phyloP scores from a whole-genome alignment of 1,284 basidiomycete species.

The Trichosporon sp. region DNA sequence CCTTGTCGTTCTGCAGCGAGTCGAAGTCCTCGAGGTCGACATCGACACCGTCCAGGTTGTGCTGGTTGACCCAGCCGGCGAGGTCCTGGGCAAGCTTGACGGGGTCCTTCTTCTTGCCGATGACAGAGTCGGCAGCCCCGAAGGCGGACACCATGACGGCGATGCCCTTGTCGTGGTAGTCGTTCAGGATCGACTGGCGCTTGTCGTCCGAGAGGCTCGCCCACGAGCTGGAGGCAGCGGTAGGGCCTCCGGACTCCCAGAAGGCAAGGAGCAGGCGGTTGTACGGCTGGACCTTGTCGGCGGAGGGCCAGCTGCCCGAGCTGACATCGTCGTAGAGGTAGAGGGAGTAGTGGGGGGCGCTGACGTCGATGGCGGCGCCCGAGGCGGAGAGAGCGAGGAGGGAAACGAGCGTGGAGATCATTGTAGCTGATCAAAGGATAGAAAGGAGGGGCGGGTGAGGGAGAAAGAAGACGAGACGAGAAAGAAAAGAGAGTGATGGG shows the following conservation, averaged over 20 bases:
- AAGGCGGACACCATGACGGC: slow-evolving; percentile 52
- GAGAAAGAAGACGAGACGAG: neutral
- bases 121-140: slow-evolving; percentile 43
- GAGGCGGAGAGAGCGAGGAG: slow-evolving; percentile 11
- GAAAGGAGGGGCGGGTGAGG: neutral
- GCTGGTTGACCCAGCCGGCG: slow-evolving; percentile 47
- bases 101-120: slow-evolving; percentile 47
- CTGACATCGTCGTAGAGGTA: slow-evolving; percentile 43
- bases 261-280: slow-evolving; percentile 53
- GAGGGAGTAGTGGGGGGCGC: slow-evolving; percentile 44
- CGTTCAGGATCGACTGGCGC: slow-evolving; percentile 36
- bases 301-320: slow-evolving; percentile 27
- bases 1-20: slow-evolving; percentile 12
- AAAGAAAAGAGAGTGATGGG: neutral
- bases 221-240: slow-evolving; percentile 31
- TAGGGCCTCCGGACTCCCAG: slow-evolving; percentile 48
- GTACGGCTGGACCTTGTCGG: slow-evolving; percentile 26
- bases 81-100: slow-evolving; percentile 39
- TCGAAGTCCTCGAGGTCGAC: slow-evolving; percentile 51
- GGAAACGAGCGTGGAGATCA: slow-evolving; percentile 17
- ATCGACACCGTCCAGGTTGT: slow-evolving; percentile 54
- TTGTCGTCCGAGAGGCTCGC: slow-evolving; percentile 28
- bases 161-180: slow-evolving; percentile 51
- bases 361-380: slow-evolving; percentile 16
- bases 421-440: neutral